phyloP scores from a whole-genome alignment of 345 rosid species.

The Sapria himalayana region DNA sequence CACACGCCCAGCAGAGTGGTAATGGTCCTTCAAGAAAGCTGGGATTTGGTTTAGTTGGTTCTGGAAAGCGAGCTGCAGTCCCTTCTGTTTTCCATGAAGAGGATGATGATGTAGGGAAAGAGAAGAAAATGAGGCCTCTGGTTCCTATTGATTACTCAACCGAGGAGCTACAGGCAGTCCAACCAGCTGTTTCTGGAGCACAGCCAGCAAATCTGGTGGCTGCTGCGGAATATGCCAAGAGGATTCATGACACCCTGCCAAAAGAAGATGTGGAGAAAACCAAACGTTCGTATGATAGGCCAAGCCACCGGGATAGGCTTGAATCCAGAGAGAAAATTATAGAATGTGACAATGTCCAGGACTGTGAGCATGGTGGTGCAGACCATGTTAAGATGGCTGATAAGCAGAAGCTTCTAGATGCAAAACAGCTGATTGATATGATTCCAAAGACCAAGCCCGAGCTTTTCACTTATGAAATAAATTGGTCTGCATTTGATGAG shows the following conservation, averaged over 20 bases:
- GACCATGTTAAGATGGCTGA: slow-evolving; percentile 47
- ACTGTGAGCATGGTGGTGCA: slow-evolving; percentile 43
- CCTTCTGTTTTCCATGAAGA: slow-evolving; percentile 89
- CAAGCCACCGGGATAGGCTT: slow-evolving; percentile 47
- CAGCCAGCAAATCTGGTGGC: slow-evolving; percentile 67
- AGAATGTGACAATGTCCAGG: slow-evolving; percentile 26
- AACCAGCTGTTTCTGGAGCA: slow-evolving; percentile 32
- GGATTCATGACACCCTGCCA: slow-evolving; percentile 40
- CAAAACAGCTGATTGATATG: slow-evolving; percentile 92
- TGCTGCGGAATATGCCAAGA: slow-evolving; percentile 90
- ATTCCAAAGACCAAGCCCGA: slow-evolving; percentile 97
- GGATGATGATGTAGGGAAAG: slow-evolving; percentile 73
- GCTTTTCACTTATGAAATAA: slow-evolving; percentile 69
- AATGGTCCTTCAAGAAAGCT: slow-evolving; percentile 50
- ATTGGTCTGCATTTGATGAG: slow-evolving; percentile 80
- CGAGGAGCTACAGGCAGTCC: slow-evolving; percentile 72
- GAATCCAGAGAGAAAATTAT: slow-evolving; percentile 23
- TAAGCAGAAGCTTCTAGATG: slow-evolving; percentile 74
- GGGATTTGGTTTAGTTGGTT: slow-evolving; percentile 94
- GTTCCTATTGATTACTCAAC: slow-evolving; percentile 92
- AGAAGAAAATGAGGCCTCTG: slow-evolving; percentile 82
- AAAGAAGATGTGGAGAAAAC: slow-evolving; percentile 69
- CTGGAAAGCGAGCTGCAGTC: slow-evolving; percentile 74
- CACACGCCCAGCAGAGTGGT: slow-evolving; percentile 28
- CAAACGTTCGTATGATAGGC: slow-evolving; percentile 52